Base-by-base conservation (phyloP, 2,329 filamentous ascomycete genomes). In the Trichoderma sp. region DNA sequence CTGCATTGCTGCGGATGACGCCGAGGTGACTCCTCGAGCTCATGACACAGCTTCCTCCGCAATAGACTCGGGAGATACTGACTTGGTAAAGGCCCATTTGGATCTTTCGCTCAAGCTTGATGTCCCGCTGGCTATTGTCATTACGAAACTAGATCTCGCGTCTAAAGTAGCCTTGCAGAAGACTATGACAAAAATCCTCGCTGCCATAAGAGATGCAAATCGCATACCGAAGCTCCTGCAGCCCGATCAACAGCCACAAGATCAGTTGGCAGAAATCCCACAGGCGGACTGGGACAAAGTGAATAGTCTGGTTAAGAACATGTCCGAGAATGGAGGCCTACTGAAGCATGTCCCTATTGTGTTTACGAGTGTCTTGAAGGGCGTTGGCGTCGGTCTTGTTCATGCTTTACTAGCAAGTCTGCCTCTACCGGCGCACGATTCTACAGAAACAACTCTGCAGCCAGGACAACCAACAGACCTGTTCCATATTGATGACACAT, bases 401-500 rank as follows among this genome's bases (percentile, higher is more conserved):
- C 96, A 98, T 82, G 93, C 94, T 21, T 86, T 98, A 24, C 84
- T 99, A 14, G 88, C 91, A 72, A 88, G 87, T 70, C 84, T 99
- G 53, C 95, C 95, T 0, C 85, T 95, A 26, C 91, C 91, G 7
- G 57, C 86, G 1, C 83, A 84, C 64, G 88, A 90, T 75, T 88
- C 86, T 73, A 81, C 86, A n/a, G 86, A 87, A 1, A 83, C 83
- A 56, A 84, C 83, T 2, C 78, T 89, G 68, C 89, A 90, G 72
- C 88, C 89, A 0, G 86, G 90, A 72, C 86, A 88, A 70, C 88
- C 90, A 2, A 83, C 84, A 5, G 88, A 88, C 39, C 83, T 98
- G 2, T 98, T 98, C 77, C 93, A 98, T 78, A 88, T 98, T 28
- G 95, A 98, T 78, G 95, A 98, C 76, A 90, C 94, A 1, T 98